These are phyloP conservation scores for Camellia oleifera DNA, from an alignment of 179 eudicot genomes.

Conservation along the genomic window DNA sequence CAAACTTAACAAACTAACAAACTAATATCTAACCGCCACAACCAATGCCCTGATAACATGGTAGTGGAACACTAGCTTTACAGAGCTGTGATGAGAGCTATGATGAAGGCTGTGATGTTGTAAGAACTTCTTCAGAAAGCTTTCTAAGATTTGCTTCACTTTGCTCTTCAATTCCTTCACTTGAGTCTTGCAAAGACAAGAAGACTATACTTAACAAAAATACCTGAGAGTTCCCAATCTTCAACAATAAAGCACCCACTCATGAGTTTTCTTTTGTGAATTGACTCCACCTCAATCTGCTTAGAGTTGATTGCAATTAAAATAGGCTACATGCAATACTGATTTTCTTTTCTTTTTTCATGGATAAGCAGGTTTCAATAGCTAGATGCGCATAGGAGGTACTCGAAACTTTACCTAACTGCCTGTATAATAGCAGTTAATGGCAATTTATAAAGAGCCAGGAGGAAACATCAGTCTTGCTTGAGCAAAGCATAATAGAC, in stretches of 20 bases:
- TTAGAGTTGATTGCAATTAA: neutral
- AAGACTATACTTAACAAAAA: slow-evolving; percentile 11
- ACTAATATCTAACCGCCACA: too few relatives aligned
- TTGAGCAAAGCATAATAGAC: neutral
- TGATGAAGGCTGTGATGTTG: too few relatives aligned
- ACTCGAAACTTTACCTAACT: neutral
- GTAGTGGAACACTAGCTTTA: too few relatives aligned
- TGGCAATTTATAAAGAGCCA: neutral
- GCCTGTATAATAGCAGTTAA: neutral
- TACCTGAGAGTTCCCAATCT: neutral
- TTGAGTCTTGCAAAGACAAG: slow-evolving; percentile 46
- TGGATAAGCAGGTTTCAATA: neutral
- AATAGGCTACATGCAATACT: slow-evolving; percentile 6
- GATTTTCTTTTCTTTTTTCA: neutral
- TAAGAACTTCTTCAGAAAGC: slow-evolving; percentile 10
- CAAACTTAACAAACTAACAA: too few relatives aligned
- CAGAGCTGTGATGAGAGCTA: too few relatives aligned
- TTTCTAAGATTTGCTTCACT: slow-evolving; percentile 43
- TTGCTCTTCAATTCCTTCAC: slow-evolving; percentile 50
- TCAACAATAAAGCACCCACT: neutral
- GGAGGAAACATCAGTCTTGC: neutral
- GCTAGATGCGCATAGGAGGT: neutral
- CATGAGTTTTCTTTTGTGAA: neutral
- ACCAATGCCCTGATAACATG: too few relatives aligned
- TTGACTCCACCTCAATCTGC: slow-evolving; percentile 3